Conservation (phyloP, 495 filamentous ascomycete species). For the Neurospora sp. region DNA sequence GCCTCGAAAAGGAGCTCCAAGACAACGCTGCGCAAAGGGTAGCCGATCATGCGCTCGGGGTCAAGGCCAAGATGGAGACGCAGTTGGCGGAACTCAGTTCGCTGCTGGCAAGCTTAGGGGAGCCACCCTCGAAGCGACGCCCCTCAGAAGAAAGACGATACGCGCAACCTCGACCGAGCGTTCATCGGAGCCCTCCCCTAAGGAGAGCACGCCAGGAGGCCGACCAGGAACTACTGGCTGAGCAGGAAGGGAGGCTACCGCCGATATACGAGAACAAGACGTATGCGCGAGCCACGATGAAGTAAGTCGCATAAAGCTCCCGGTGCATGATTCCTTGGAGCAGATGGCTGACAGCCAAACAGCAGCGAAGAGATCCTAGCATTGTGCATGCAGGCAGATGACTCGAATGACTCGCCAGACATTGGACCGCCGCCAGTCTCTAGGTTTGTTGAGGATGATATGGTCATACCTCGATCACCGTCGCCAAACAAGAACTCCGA, state of each 20-base stretch:
- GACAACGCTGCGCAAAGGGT: conserved; percentile 34
- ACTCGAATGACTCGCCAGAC: conserved; percentile 50
- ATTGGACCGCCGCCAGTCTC: conserved; percentile 56
- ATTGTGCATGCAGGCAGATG: conserved; percentile 38
- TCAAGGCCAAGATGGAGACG: conserved; percentile 58
- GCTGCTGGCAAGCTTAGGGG: conserved; percentile 55
- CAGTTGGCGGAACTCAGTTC: conserved; percentile 57
- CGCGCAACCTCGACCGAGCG: conserved; percentile 19
- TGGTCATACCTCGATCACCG: conserved; percentile 40
- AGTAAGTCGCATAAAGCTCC: conserved; percentile 39
- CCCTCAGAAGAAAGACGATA: conserved; percentile 24
- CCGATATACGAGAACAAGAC: conserved; percentile 75
- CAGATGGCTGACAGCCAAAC: conserved; percentile 4
- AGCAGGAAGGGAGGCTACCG: conserved; percentile 59
- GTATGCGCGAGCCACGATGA: conserved; percentile 63
- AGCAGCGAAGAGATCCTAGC: conserved; percentile 36
- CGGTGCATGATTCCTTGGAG: background rate
- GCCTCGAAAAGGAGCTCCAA: conserved; percentile 56
- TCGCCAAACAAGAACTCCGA: conserved; percentile 17
- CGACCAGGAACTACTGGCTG: conserved; percentile 43
- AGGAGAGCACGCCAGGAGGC: conserved; percentile 36
- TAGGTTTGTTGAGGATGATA: conserved; percentile 52
- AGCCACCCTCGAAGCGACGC: conserved; percentile 31
- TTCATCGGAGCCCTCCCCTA: conserved; percentile 27
- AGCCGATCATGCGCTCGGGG: conserved; percentile 53